Percentiles rank a stretch among this genome's conserved stretches.
Conservation (phyloP, 768 basidiomycete genomes). For the Psilocybe cyanescens region DNA sequence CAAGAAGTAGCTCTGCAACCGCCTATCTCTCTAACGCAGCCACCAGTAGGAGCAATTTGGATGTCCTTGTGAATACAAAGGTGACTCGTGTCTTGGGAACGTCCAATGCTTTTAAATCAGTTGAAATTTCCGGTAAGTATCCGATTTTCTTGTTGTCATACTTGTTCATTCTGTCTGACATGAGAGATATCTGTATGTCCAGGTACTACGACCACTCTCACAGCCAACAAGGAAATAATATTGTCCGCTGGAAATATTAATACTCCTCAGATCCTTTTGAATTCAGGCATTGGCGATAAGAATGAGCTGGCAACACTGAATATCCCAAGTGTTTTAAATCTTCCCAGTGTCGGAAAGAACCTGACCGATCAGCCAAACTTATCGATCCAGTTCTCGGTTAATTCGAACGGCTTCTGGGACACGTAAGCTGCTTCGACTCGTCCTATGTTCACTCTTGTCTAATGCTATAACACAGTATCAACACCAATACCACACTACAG, state of each 20-base stretch:
- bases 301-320: conserved; percentile 12
- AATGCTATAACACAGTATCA: neutral
- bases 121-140: conserved; percentile 10
- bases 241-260: conserved; percentile 20
- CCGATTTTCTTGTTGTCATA: neutral
- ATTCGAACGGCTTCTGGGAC: conserved; percentile 4
- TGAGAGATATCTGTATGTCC: neutral
- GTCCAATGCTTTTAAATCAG: conserved; percentile 4
- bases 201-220: conserved; percentile 4
- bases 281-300: conserved; percentile 24
- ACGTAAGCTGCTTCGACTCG: neutral
- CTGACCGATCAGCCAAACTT: conserved; percentile 18
- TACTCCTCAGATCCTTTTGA: conserved; percentile 23
- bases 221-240: conserved; percentile 44
- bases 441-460: neutral
- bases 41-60: conserved; percentile 27
- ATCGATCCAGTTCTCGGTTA: conserved; percentile 4
- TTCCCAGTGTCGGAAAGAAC: conserved; percentile 23
- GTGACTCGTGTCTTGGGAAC: conserved; percentile 22
- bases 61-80: conserved; percentile 31
- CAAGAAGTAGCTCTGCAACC: conserved; percentile 27
- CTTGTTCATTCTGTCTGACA: neutral
- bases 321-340: conserved; percentile 15
- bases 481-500: neutral
- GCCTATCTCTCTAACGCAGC: conserved; percentile 26